phyloP scores from a whole-genome alignment of 1,284 basidiomycete species.

The Pseudozyma pruni region DNA sequence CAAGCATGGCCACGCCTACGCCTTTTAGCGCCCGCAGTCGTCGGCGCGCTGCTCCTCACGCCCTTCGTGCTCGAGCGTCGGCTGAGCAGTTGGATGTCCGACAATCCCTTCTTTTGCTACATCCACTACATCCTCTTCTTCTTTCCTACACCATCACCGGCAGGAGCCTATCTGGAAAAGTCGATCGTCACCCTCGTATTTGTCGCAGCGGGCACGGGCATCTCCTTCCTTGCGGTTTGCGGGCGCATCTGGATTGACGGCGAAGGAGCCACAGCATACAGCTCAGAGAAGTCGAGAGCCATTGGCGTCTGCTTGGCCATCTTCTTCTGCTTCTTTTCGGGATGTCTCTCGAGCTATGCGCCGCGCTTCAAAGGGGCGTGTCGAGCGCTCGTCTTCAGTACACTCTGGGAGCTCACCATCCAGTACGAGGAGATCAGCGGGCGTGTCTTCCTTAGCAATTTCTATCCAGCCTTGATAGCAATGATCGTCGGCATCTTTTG shows the following conservation, averaged over 20 bases:
- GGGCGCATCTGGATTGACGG: conserved; percentile 54
- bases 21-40: conserved; percentile 26
- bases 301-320: conserved; percentile 52
- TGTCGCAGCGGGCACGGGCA: conserved; percentile 36
- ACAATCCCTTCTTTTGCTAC: conserved; percentile 41
- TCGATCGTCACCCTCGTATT: conserved; percentile 47
- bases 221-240: conserved; percentile 41
- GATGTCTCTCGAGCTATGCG: conserved; percentile 35
- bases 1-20: conserved; percentile 12
- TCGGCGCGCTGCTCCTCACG: conserved; percentile 36
- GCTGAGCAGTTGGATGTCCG: conserved; percentile 32
- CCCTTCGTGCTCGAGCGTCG: conserved; percentile 39
- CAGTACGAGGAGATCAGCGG: conserved; percentile 37
- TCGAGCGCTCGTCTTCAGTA: conserved; percentile 49
- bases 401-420: conserved; percentile 51
- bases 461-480: conserved; percentile 52
- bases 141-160: conserved; percentile 49
- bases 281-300: conserved; percentile 32
- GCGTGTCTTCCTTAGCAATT: conserved; percentile 50
- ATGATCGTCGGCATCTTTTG: conserved; percentile 44
- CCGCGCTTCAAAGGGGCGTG: conserved; percentile 54
- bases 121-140: conserved; percentile 55
- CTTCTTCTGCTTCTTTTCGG: conserved; percentile 43
- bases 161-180: conserved; percentile 53
- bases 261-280: conserved; percentile 29